Percentiles rank a stretch among this genome's conserved stretches.
phyloP scores from a whole-genome alignment of 73 alveolate species.

The Symbiodinium pilosum region DNA sequence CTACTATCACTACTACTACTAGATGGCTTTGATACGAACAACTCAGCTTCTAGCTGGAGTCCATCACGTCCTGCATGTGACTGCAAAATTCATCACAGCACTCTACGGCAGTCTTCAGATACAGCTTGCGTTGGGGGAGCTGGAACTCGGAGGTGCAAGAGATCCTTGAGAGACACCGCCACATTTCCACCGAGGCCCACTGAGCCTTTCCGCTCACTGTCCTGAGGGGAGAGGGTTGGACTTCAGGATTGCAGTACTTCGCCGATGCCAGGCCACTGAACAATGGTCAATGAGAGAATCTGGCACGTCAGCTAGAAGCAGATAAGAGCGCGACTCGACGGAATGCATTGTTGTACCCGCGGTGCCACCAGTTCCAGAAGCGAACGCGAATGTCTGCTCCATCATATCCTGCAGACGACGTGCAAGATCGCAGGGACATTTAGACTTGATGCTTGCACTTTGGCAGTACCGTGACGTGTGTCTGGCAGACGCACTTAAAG shows the following conservation, averaged over 20 bases:
- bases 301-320: too few relatives aligned
- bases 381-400: slow-evolving; percentile 83
- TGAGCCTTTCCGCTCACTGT: slow-evolving; percentile 9
- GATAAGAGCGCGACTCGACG: slow-evolving; percentile 10
- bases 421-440: not conserved
- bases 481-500: too few relatives aligned
- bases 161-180: slow-evolving; percentile 51
- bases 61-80: not conserved
- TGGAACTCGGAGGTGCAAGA: too few relatives aligned
- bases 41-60: not conserved
- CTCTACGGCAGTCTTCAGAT: too few relatives aligned
- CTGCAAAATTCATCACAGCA: too few relatives aligned
- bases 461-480: too few relatives aligned
- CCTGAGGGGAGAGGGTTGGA: not conserved
- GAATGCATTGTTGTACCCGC: slow-evolving; percentile 91
- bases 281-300: too few relatives aligned
- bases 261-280: not conserved
- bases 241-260: not conserved
- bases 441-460: too few relatives aligned
- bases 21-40: too few relatives aligned
- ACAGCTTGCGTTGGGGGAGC: too few relatives aligned
- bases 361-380: slow-evolving; percentile 95
- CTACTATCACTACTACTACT: not conserved
- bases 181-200: slow-evolving; percentile 77
- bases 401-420: slow-evolving; percentile 11